These are phyloP conservation scores for Mycena galopus DNA, from an alignment of 768 basidiomycete species.

Conservation along the genomic window DNA sequence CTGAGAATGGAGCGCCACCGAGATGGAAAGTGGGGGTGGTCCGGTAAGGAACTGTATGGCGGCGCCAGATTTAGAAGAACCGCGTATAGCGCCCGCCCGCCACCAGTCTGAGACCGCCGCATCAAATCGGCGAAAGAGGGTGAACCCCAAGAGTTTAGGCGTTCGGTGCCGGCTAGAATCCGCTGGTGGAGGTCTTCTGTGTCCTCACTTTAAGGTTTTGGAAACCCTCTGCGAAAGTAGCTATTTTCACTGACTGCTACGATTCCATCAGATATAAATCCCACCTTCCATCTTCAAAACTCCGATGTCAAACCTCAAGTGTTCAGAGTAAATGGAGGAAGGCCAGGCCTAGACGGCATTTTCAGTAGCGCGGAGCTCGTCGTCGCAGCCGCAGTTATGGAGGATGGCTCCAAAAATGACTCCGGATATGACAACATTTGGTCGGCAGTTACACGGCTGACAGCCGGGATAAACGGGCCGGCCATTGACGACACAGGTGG, in stretches of 20 bases:
- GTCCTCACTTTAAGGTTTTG: conserved; percentile 3
- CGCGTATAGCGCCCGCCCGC: not conserved
- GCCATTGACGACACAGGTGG: not conserved
- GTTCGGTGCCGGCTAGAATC: not conserved
- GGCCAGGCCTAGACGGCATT: not conserved
- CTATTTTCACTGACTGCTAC: not conserved
- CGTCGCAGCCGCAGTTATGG: too few species aligned
- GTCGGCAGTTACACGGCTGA: too few species aligned
- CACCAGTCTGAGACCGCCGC: not conserved
- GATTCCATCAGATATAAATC: conserved; percentile 11
- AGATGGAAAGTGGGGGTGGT: not conserved
- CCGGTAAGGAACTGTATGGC: conserved; percentile 6
- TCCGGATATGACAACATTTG: too few species aligned
- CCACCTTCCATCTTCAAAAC: conserved; percentile 21
- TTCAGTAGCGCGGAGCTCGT: not conserved
- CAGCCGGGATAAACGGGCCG: conserved; percentile 16
- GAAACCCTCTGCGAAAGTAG: conserved; percentile 6
- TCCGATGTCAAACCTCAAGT: conserved; percentile 13
- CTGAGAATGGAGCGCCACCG: conserved; percentile 24
- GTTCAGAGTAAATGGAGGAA: conserved; percentile 17
- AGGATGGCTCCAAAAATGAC: too few species aligned
- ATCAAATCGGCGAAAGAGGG: conserved; percentile 11
- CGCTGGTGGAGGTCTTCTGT: not conserved
- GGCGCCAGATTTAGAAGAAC: conserved; percentile 21
- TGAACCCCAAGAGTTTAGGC: conserved; percentile 5